Conservation (phyloP, 352 stramenopile species). For the Globisporangium emineosum region DNA sequence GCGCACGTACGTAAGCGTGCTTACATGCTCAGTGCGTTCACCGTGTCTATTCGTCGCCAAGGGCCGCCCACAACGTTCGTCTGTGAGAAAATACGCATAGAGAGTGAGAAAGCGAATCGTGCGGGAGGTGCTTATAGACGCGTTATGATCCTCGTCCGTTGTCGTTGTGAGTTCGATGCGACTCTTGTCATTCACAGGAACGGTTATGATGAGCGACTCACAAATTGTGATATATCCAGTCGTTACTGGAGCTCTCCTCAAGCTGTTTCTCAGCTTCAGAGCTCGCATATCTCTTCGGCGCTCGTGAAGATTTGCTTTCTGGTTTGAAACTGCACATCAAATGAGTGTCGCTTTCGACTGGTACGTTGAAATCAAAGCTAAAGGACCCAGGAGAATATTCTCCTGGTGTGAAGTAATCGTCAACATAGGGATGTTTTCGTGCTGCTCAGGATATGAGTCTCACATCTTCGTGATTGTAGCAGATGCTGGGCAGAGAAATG, state of each 20-base stretch:
- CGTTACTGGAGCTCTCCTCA: not conserved
- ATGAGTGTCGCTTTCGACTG: not conserved
- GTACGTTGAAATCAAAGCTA: not conserved
- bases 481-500: not conserved
- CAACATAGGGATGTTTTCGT: not conserved
- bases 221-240: not conserved
- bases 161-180: too few relatives aligned
- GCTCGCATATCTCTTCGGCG: not conserved
- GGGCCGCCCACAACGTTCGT: too few relatives aligned
- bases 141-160: too few relatives aligned
- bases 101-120: too few relatives aligned
- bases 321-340: slow-evolving; percentile 1
- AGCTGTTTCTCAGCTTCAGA: not conserved
- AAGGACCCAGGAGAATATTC: not conserved
- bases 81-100: too few relatives aligned
- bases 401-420: not conserved
- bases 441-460: not conserved
- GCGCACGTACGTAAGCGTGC: too few relatives aligned
- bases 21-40: too few relatives aligned
- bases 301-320: not conserved
- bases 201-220: too few relatives aligned
- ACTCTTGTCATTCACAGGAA: too few relatives aligned
- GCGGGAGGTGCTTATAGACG: too few relatives aligned
- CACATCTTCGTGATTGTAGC: not conserved
- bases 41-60: too few relatives aligned